Conservation (phyloP, 2,329 filamentous ascomycete species). For the Alternaria solani region DNA sequence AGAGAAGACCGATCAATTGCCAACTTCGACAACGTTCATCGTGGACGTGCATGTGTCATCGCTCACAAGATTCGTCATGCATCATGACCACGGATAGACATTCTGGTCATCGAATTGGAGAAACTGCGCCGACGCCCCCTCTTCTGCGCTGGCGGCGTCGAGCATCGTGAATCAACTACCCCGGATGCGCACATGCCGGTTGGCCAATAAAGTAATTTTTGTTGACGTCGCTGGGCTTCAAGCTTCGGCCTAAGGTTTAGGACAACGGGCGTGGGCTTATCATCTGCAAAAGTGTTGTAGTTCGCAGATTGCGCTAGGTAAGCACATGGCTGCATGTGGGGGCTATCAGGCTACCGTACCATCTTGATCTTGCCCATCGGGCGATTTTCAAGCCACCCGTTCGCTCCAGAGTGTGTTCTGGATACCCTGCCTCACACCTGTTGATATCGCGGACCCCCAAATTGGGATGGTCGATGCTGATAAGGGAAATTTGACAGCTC, state of each 20-base stretch:
- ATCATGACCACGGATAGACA: neutral
- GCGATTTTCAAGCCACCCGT: constrained; percentile 9
- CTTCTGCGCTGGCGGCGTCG: neutral
- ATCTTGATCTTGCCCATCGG: constrained; percentile 1
- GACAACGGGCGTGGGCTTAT: constrained; percentile 1
- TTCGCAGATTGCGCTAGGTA: neutral
- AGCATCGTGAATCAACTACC: constrained; percentile 5
- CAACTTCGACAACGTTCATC: neutral
- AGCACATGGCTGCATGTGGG: constrained; percentile 7
- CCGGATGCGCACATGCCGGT: constrained; percentile 1
- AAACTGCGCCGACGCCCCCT: constrained; percentile 1
- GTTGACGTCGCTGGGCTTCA: constrained; percentile 6
- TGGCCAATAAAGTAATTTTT: constrained; percentile 3
- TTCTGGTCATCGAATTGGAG: neutral
- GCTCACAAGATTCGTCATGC: constrained; percentile 3
- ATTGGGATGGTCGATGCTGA: neutral
- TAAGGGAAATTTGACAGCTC: constrained; percentile 12
- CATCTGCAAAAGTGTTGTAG: constrained; percentile 3
- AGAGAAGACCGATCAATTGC: neutral
- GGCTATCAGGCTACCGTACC: constrained; percentile 1
- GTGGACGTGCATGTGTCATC: neutral
- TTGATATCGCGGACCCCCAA: neutral
- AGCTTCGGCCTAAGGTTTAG: constrained; percentile 1
- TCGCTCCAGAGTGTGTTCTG: neutral
- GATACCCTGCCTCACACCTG: neutral